phyloP scores from a whole-genome alignment of 495 filamentous ascomycete genomes.

The Podospora pseudopauciseta region DNA sequence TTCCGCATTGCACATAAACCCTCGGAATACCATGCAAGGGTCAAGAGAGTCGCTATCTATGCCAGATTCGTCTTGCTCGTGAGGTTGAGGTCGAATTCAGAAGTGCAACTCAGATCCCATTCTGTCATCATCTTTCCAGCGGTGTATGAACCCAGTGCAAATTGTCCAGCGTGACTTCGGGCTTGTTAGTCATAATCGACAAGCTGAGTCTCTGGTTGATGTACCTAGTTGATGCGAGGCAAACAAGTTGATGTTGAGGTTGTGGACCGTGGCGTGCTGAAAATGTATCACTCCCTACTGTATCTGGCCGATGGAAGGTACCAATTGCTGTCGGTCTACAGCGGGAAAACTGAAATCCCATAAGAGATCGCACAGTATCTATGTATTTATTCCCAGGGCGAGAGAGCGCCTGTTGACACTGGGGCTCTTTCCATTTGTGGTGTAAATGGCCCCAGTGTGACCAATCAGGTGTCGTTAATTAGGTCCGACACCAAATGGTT shows the following conservation, averaged over 20 bases:
- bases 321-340: too few relatives aligned
- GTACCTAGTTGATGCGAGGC: too few relatives aligned
- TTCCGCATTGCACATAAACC: too few relatives aligned
- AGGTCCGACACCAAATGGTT: not conserved
- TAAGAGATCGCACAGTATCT: not conserved
- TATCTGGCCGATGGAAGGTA: not conserved
- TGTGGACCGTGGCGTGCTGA: not conserved
- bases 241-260: not conserved
- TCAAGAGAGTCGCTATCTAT: too few relatives aligned
- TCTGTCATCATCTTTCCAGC: too few relatives aligned
- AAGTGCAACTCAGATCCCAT: too few relatives aligned
- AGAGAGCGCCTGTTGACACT: not conserved
- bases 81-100: not conserved
- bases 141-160: too few relatives aligned
- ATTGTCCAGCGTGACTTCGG: too few relatives aligned
- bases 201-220: too few relatives aligned
- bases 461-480: not conserved
- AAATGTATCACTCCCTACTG: not conserved
- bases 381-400: not conserved
- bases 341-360: not conserved
- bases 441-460: not conserved
- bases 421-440: slow-evolving; percentile 1
- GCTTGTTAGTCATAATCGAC: too few relatives aligned
- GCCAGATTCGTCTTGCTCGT: not conserved
- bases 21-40: too few relatives aligned